These are phyloP conservation scores for Nothophaeocryptopus gaeumannii DNA, from an alignment of 2,329 filamentous ascomycete species.

Conservation along the genomic window DNA sequence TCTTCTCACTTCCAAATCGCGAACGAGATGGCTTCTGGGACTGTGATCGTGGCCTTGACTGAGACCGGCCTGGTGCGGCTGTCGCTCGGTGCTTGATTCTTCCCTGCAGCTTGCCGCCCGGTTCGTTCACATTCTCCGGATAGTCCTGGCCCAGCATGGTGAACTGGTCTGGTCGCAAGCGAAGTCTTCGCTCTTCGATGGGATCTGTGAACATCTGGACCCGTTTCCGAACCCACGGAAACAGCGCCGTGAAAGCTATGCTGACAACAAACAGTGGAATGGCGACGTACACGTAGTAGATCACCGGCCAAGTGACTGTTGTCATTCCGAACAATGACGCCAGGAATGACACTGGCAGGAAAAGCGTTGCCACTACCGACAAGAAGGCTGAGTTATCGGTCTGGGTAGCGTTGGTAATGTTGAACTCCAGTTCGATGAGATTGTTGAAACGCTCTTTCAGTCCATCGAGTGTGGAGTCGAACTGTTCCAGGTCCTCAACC, in stretches of 20 bases:
- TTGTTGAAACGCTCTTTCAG: conserved; percentile 40
- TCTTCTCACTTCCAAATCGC: conserved; percentile 8
- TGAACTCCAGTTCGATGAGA: conserved; percentile 41
- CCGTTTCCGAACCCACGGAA: conserved; percentile 28
- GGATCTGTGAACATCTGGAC: conserved; percentile 31
- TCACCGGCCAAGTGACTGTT: conserved; percentile 31
- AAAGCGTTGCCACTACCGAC: conserved; percentile 35
- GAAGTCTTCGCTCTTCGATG: conserved; percentile 24
- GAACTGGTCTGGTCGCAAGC: conserved; percentile 30
- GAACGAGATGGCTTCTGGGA: conserved; percentile 2
- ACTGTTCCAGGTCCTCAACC: conserved; percentile 38
- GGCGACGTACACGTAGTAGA: conserved; percentile 36
- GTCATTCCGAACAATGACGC: conserved; percentile 38
- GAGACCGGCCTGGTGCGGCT: background rate
- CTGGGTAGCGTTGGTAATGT: conserved; percentile 37
- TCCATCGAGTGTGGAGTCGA: conserved; percentile 33
- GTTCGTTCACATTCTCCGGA: conserved; percentile 29
- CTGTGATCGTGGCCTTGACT: conserved; percentile 1
- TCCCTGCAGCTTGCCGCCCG: conserved; percentile 11
- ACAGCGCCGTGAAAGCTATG: conserved; percentile 29
- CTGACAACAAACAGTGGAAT: conserved; percentile 34
- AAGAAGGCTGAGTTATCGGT: conserved; percentile 36
- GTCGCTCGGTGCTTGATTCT: conserved; percentile 14
- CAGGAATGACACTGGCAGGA: conserved; percentile 37
- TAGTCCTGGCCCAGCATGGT: conserved; percentile 37